These are phyloP conservation scores for Lentithecium fluviatile DNA, from an alignment of 495 filamentous ascomycete genomes.

Conservation along the genomic window DNA sequence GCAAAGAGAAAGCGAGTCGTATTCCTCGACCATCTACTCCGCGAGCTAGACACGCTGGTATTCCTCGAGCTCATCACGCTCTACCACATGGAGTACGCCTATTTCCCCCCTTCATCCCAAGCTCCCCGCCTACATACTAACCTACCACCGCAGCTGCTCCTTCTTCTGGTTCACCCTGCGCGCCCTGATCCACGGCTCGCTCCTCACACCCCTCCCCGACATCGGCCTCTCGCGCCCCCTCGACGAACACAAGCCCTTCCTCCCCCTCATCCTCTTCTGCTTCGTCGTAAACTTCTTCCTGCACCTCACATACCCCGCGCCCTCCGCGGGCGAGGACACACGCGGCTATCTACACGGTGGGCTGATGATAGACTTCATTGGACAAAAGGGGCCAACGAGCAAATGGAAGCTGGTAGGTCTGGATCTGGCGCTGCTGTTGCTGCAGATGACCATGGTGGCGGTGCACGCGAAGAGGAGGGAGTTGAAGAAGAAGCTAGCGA, in stretches of 20 bases:
- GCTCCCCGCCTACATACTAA: constrained; percentile 26
- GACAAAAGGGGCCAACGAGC: constrained; percentile 72
- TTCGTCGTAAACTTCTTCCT: constrained; percentile 68
- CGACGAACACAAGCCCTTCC: constrained; percentile 43
- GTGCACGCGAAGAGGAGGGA: constrained; percentile 69
- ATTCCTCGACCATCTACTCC: constrained; percentile 68
- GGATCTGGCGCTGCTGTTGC: constrained; percentile 62
- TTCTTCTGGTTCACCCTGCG: constrained; percentile 70
- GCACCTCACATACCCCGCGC: constrained; percentile 61
- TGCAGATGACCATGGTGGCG: constrained; percentile 74
- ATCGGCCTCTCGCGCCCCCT: constrained; percentile 56
- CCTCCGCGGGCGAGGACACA: constrained; percentile 69
- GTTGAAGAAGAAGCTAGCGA: constrained; percentile 43
- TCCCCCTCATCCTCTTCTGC: constrained; percentile 49
- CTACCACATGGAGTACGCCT: constrained; percentile 86
- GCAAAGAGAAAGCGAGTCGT: constrained; percentile 54
- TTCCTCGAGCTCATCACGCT: constrained; percentile 76
- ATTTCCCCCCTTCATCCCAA: not conserved
- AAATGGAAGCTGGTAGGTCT: constrained; percentile 61
- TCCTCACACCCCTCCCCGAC: constrained; percentile 75
- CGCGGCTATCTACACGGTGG: constrained; percentile 84
- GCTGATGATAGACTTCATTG: constrained; percentile 82
- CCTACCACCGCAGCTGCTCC: constrained; percentile 63
- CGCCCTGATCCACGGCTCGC: constrained; percentile 67
- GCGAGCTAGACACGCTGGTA: constrained; percentile 74